phyloP scores from a whole-genome alignment of 2,329 filamentous ascomycete genomes.

The Ophiostoma sp. region DNA sequence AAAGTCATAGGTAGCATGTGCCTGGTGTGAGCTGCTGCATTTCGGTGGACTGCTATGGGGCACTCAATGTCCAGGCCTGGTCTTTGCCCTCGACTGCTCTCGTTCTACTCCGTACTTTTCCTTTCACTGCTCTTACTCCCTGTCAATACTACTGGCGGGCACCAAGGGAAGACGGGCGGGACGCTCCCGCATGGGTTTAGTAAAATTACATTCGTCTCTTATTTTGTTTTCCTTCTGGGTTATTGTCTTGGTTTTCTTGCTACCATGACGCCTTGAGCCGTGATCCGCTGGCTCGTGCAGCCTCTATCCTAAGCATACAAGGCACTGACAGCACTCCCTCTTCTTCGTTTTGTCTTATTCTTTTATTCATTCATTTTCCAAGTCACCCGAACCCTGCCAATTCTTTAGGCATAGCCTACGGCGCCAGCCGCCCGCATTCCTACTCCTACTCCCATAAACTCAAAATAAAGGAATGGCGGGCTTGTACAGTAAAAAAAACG shows the following conservation, averaged over 20 bases:
- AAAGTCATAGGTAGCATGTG: not conserved
- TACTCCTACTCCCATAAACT: not conserved
- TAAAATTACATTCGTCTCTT: constrained; percentile 5
- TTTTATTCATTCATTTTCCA: no score
- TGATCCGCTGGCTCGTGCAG: no score
- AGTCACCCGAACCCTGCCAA: no score
- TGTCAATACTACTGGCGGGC: constrained; percentile 7
- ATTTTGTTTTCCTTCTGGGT: not conserved
- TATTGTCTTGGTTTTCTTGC: constrained; percentile 3
- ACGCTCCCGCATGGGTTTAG: constrained; percentile 17
- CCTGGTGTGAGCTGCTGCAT: not conserved
- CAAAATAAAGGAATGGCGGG: not conserved
- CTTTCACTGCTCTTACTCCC: not conserved
- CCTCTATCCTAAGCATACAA: no score
- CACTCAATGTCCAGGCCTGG: not conserved
- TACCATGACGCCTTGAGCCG: no score
- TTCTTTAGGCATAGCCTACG: not conserved
- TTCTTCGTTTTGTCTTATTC: no score
- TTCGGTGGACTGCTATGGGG: not conserved
- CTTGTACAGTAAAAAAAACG: not conserved
- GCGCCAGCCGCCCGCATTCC: not conserved
- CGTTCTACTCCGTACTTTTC: not conserved
- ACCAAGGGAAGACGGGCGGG: constrained; percentile 19
- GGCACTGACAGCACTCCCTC: no score
- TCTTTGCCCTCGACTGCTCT: not conserved